phyloP scores from a whole-genome alignment of 2,329 filamentous ascomycete species.

The Ophiostoma perfectum region DNA sequence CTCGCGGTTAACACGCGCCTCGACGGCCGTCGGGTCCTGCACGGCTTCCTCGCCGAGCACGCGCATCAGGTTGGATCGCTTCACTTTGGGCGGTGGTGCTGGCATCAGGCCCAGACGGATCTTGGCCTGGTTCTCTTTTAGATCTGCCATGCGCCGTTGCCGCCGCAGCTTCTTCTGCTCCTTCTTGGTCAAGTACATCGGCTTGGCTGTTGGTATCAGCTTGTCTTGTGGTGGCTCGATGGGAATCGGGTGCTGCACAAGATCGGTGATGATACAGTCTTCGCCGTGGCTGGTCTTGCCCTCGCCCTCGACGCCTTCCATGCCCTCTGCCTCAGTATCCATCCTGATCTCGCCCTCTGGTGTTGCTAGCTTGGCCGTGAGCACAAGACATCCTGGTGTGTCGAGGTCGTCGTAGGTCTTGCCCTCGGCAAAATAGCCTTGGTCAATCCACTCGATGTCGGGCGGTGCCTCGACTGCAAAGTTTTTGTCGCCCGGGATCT shows the following conservation, averaged over 20 bases:
- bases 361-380: background rate
- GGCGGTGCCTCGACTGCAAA: slow-evolving; percentile 81
- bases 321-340: background rate
- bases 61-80: slow-evolving; percentile 95
- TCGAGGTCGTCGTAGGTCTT: slow-evolving; percentile 68
- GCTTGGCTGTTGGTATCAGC: slow-evolving; percentile 69
- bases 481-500: slow-evolving; percentile 84
- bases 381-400: slow-evolving; percentile 55
- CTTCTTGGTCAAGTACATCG: slow-evolving; percentile 85
- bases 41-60: slow-evolving; percentile 87
- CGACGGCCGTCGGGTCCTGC: slow-evolving; percentile 94
- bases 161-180: slow-evolving; percentile 88
- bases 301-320: slow-evolving; percentile 33
- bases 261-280: slow-evolving; percentile 85
- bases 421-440: slow-evolving; percentile 67
- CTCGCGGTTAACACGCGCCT: slow-evolving; percentile 86
- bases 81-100: slow-evolving; percentile 89
- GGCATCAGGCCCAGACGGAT: slow-evolving; percentile 85
- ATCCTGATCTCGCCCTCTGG: background rate
- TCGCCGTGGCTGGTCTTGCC: slow-evolving; percentile 50
- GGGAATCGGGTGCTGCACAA: slow-evolving; percentile 87
- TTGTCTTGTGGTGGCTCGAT: slow-evolving; percentile 89
- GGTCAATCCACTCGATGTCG: slow-evolving; percentile 96
- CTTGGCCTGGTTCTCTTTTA: slow-evolving; percentile 96
- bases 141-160: slow-evolving; percentile 82